A percentile compares a stretch with the other conserved stretches of the same genome.
phyloP scores from a whole-genome alignment of 768 basidiomycete species.

The Leccinum fibrillosum region DNA sequence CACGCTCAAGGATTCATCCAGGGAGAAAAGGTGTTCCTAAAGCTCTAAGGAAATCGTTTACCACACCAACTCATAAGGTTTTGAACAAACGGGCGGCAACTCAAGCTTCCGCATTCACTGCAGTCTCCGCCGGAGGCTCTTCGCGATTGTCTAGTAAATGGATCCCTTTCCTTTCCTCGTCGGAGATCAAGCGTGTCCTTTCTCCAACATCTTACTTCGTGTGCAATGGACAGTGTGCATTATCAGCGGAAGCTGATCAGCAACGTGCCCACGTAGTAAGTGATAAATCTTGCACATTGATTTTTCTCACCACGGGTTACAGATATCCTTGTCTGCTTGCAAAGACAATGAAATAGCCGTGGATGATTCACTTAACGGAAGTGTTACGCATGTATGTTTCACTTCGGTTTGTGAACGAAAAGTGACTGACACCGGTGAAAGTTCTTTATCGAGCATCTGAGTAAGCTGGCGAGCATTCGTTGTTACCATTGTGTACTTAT shows the following conservation, averaged over 20 bases:
- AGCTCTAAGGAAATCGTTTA: neutral
- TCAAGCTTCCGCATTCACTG: slow-evolving; percentile 10
- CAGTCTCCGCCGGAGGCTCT: slow-evolving; percentile 19
- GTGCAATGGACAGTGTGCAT: slow-evolving; percentile 20
- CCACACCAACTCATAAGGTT: neutral
- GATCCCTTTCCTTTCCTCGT: slow-evolving; percentile 13
- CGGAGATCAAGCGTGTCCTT: slow-evolving; percentile 10
- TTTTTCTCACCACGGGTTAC: neutral
- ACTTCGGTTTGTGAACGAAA: neutral
- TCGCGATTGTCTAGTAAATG: slow-evolving; percentile 9
- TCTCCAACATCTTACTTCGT: slow-evolving; percentile 16
- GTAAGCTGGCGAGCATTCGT: slow-evolving; percentile 10
- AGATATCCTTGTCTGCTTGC: slow-evolving; percentile 31
- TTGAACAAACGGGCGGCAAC: slow-evolving; percentile 9
- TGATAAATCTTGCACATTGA: neutral
- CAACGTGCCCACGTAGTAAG: slow-evolving; percentile 24
- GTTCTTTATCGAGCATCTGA: slow-evolving; percentile 29
- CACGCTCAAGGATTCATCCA: neutral
- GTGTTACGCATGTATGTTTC: slow-evolving; percentile 21
- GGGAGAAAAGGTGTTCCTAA: neutral
- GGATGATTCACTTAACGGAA: slow-evolving; percentile 16
- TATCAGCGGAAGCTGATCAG: neutral
- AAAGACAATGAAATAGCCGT: slow-evolving; percentile 23
- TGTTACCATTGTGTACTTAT: neutral
- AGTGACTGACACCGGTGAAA: slow-evolving; percentile 7